Evolutionary conservation across 306 rosid species (phyloP).

Genomic region (Prunus davidiana): DNA sequence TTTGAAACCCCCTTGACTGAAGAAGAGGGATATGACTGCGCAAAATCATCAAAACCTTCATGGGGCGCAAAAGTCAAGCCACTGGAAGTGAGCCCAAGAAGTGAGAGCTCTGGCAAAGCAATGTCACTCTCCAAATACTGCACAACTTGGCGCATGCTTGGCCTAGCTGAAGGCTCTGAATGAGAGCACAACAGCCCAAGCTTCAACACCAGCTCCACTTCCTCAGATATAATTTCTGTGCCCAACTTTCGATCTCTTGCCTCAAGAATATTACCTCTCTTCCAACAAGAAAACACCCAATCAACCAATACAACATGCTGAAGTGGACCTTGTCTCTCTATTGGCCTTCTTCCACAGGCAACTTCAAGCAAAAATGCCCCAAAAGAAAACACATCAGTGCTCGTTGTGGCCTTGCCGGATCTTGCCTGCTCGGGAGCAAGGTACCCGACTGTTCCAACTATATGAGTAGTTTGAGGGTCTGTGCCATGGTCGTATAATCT

Average conservation of each 20-base stretch:
- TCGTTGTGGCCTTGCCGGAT: slow-evolving; percentile 31
- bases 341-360: slow-evolving; percentile 31
- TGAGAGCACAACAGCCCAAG: slow-evolving; percentile 39
- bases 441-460: slow-evolving; percentile 37
- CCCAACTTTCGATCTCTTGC: slow-evolving; percentile 26
- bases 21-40: too few relatives aligned
- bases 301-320: slow-evolving; percentile 27
- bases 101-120: slow-evolving; percentile 13
- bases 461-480: slow-evolving; percentile 23
- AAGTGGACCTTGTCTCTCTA: slow-evolving; percentile 21
- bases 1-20: too few relatives aligned
- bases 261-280: slow-evolving; percentile 7
- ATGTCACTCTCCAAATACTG: slow-evolving; percentile 27
- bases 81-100: background rate
- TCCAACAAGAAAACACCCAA: slow-evolving; percentile 29
- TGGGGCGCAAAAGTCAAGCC: background rate
- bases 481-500: slow-evolving; percentile 31
- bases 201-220: slow-evolving; percentile 28
- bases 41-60: background rate
- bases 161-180: slow-evolving; percentile 27
- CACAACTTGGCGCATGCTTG: slow-evolving; percentile 34
- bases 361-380: slow-evolving; percentile 31
- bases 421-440: slow-evolving; percentile 39
- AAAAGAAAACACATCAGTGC: slow-evolving; percentile 33
- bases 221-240: background rate